These are phyloP conservation scores for Eutrema salsugineum DNA, from an alignment of 441 rosid genomes.

Conservation along the genomic window DNA sequence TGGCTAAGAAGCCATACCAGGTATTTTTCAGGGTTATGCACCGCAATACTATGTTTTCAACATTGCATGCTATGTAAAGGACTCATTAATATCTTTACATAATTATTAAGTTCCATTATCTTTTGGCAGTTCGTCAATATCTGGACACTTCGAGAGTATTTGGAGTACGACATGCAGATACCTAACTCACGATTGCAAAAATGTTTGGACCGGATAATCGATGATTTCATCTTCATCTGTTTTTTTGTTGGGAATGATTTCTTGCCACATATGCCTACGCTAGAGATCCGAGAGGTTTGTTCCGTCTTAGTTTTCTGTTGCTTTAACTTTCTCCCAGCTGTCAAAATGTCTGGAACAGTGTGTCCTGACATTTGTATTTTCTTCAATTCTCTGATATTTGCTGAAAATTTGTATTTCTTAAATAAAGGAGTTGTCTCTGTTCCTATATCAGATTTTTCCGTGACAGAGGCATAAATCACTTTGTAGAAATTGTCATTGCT, in stretches of 20 bases:
- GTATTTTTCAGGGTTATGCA: constrained; percentile 33
- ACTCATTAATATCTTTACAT: not conserved
- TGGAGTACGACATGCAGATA: constrained; percentile 76
- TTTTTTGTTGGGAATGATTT: constrained; percentile 97
- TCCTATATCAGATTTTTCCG: not conserved
- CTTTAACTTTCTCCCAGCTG: not conserved
- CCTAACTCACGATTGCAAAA: constrained; percentile 50
- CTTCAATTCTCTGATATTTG: not conserved
- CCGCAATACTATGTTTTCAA: not conserved
- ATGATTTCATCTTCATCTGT: constrained; percentile 94
- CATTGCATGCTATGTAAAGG: constrained; percentile 8
- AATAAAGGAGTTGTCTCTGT: not conserved
- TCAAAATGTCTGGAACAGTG: not conserved
- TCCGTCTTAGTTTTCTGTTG: constrained; percentile 1
- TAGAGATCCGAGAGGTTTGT: constrained; percentile 96
- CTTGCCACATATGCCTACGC: constrained; percentile 94
- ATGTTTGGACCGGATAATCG: constrained; percentile 71
- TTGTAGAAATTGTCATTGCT: not conserved
- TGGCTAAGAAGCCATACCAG: constrained; percentile 81
- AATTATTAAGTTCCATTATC: constrained; percentile 9
- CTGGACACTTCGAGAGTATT: constrained; percentile 90
- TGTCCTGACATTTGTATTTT: not conserved
- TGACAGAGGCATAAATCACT: not conserved
- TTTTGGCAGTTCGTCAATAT: constrained; percentile 71
- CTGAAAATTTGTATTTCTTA: not conserved